Base-by-base conservation (phyloP, 2,329 filamentous ascomycete species). In the Pseudogymnoascus verrucosus region DNA sequence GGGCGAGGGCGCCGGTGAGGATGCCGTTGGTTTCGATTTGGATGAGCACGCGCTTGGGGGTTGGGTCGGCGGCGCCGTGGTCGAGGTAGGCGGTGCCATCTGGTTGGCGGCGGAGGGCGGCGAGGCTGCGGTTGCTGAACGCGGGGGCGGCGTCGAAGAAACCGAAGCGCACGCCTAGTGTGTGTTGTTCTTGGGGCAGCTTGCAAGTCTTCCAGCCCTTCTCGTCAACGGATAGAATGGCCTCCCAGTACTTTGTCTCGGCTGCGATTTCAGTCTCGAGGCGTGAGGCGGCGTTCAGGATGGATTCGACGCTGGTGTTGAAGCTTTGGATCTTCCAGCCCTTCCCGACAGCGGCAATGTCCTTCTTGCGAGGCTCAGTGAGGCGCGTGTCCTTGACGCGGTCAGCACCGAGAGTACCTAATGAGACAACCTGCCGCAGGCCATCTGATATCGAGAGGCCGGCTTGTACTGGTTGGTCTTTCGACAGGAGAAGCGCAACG, bases 211-310 rank as follows among this genome's bases (percentile, higher is more conserved):
- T 88, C 93, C 95, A 99, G 4, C 93, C 92, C 63, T 87, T 88
- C 68, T 91, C 85, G 67, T 89, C 91, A 51, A 98, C 86, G 8
- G 86, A 84, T 57, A 96, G 78, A 2, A 98, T 84, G 69, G 96
- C 89, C 63, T 89, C 84, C 95, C 95, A 99, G 75, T 96, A 99
- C 69, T 83, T 88, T 1, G 87, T 88, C 77, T 99, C 95, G 31
- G 86, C 84, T 8, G 84, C 82, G 36, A 96, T 89, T 74, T 96
- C 93, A 10, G 83, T 84, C 69, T 91, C 84, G 11, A 99, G 77
- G 42, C 90, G 83, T 26, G 82, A 80, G 0, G 90, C 89, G 4
- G 92, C 88, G 8, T 85, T 82, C 12, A 91, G 78, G 21, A 96
- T 83, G 37, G 87, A 87, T 69, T 90, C 88, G 1, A 91, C 87